phyloP scores from a whole-genome alignment of 2,329 filamentous ascomycete genomes.

The Macroventuria anomochaeta region DNA sequence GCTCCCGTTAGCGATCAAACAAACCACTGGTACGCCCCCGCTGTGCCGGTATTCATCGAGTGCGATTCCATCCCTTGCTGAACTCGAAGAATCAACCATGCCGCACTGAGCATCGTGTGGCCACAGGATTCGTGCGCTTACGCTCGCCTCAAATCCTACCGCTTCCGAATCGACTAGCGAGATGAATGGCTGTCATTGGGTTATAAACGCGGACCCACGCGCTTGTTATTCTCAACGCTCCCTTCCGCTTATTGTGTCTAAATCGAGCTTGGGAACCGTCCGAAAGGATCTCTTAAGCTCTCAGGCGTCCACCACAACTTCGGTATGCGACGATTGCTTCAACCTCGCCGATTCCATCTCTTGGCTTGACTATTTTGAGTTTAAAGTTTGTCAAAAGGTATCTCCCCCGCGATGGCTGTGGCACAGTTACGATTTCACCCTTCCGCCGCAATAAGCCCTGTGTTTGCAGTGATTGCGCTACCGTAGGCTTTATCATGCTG shows the following conservation, averaged over 20 bases:
- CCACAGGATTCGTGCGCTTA: slow-evolving; percentile 21
- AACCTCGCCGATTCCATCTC: neutral
- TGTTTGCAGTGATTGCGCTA: slow-evolving; percentile 6
- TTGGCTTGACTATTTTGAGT: slow-evolving; percentile 1
- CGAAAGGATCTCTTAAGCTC: neutral
- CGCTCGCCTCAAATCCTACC: slow-evolving; percentile 25
- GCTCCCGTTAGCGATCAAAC: slow-evolving; percentile 37
- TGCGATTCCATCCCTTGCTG: slow-evolving; percentile 16
- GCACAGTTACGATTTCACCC: neutral
- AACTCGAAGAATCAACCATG: slow-evolving; percentile 10
- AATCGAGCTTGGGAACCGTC: neutral
- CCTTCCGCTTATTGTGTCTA: slow-evolving; percentile 1
- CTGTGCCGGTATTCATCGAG: slow-evolving; percentile 19
- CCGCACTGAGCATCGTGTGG: slow-evolving; percentile 19
- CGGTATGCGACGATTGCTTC: neutral
- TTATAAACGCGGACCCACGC: slow-evolving; percentile 31
- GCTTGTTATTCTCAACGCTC: slow-evolving; percentile 21
- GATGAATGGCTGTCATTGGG: slow-evolving; percentile 18
- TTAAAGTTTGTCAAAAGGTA: neutral
- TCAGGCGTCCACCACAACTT: slow-evolving; percentile 1
- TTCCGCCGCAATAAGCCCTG: neutral
- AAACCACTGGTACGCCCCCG: slow-evolving; percentile 26
- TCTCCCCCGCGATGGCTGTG: slow-evolving; percentile 5
- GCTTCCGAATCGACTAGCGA: slow-evolving; percentile 24
- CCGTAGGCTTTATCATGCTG: slow-evolving; percentile 1